Percentiles rank a stretch among this genome's conserved stretches.
Conservation (phyloP, 2,329 filamentous ascomycete species). For the Cladobotryum protrusum region DNA sequence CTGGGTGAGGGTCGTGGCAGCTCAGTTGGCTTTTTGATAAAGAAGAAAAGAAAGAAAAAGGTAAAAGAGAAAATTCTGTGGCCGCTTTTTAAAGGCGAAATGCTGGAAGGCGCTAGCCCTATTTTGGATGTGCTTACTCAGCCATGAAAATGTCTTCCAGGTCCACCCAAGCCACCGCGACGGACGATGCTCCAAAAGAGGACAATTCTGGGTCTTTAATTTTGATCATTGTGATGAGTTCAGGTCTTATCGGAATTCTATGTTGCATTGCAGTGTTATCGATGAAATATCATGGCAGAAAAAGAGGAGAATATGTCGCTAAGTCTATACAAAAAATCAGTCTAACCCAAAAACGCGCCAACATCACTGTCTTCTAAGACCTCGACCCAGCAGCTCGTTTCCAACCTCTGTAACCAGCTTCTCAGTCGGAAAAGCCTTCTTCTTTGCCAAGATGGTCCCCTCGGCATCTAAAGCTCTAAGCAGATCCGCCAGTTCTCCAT, state of each 20-base stretch:
- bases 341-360: background rate
- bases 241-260: slow-evolving; percentile 41
- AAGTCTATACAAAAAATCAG: background rate
- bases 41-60: slow-evolving; percentile 38
- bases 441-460: slow-evolving; percentile 55
- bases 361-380: slow-evolving; percentile 32
- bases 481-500: slow-evolving; percentile 76
- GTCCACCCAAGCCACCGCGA: too few relatives aligned
- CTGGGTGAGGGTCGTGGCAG: slow-evolving; percentile 58
- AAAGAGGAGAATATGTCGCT: too few relatives aligned
- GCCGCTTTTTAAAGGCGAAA: slow-evolving; percentile 6
- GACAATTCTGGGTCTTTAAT: too few relatives aligned
- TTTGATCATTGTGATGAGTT: too few relatives aligned
- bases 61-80: slow-evolving; percentile 19
- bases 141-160: background rate
- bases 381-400: slow-evolving; percentile 44
- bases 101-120: slow-evolving; percentile 17
- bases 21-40: slow-evolving; percentile 60
- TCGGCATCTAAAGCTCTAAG: slow-evolving; percentile 69
- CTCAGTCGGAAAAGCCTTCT: slow-evolving; percentile 50
- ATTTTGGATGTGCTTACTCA: slow-evolving; percentile 2
- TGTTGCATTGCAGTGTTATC: slow-evolving; percentile 21
- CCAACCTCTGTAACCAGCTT: slow-evolving; percentile 52
- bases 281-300: too few relatives aligned
- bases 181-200: too few relatives aligned